Conservation (phyloP, 164 flowering plant genomes). For the Chimonanthus salicifolius region DNA sequence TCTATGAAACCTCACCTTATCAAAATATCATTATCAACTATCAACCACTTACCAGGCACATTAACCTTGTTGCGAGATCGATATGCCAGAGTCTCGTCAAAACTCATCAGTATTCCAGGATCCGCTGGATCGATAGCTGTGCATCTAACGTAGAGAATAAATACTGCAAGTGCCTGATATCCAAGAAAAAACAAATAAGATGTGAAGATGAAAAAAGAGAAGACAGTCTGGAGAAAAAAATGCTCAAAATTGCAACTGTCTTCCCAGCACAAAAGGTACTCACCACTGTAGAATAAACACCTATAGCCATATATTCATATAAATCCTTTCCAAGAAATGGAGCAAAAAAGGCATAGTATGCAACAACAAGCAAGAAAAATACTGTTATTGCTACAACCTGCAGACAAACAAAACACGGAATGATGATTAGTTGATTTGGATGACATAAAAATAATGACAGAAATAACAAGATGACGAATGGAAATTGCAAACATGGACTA, state of each 20-base stretch:
- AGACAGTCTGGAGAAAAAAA: not conserved
- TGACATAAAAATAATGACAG: not conserved
- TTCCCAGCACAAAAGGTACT: constrained; percentile 14
- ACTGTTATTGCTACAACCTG: constrained; percentile 96
- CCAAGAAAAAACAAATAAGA: not conserved
- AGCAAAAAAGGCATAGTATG: constrained; percentile 90
- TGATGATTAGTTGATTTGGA: not conserved
- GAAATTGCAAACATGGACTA: not conserved
- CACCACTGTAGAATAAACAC: constrained; percentile 80
- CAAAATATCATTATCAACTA: constrained; percentile 6
- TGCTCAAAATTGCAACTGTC: not conserved
- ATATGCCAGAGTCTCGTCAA: constrained; percentile 33
- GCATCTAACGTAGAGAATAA: constrained; percentile 78
- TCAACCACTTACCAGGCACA: constrained; percentile 39
- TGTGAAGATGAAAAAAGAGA: not conserved
- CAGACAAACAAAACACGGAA: constrained; percentile 2
- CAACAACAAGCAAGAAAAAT: constrained; percentile 72
- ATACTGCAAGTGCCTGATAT: constrained; percentile 69
- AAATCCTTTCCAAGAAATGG: constrained; percentile 82
- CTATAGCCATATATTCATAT: constrained; percentile 69
- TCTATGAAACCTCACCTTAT: not conserved
- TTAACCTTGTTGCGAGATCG: constrained; percentile 35
- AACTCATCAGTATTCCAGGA: constrained; percentile 70
- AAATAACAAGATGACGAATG: not conserved
- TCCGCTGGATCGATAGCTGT: constrained; percentile 96